Conservation (phyloP, 1,139 yeast species). For the Petasospora fabianii region DNA sequence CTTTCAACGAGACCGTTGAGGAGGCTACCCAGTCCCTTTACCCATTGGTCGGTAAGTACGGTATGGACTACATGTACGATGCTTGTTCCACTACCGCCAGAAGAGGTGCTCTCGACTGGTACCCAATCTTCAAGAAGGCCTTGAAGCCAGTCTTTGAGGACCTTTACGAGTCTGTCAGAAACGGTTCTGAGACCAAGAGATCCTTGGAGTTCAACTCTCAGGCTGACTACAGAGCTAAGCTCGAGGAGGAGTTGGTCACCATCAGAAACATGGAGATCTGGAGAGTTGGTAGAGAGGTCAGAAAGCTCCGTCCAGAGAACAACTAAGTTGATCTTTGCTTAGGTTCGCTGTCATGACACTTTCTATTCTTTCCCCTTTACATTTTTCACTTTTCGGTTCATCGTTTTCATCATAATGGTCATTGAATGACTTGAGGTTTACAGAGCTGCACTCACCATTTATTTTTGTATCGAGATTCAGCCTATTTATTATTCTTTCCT, state of each 20-base stretch:
- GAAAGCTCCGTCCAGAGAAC: conserved; percentile 99
- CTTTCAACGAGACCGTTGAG: conserved; percentile 99
- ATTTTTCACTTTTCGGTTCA: conserved; percentile 4
- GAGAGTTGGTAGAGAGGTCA: conserved; percentile 99
- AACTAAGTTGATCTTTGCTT: conserved; percentile 42
- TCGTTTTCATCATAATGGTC: conserved; percentile 22
- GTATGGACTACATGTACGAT: conserved; percentile 99
- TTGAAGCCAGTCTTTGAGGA: conserved; percentile 97
- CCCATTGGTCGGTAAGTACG: conserved; percentile 98
- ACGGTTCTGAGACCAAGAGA: conserved; percentile 97
- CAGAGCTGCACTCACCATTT: conserved; percentile 3
- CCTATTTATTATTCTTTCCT: conserved; percentile 11
- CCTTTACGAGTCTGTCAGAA: conserved; percentile 90
- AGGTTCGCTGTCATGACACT: background rate
- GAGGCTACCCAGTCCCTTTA: conserved; percentile 99
- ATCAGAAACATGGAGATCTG: conserved; percentile 99
- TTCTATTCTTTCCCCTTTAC: background rate
- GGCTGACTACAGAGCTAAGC: conserved; percentile 94
- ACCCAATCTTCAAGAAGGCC: conserved; percentile 98
- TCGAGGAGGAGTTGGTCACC: conserved; percentile 87
- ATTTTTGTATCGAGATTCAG: conserved; percentile 3
- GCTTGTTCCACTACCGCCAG: conserved; percentile 99
- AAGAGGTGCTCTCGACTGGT: conserved; percentile 99
- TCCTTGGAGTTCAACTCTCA: conserved; percentile 98
- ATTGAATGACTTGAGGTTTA: conserved; percentile 27